Base-by-base conservation (phyloP, 768 basidiomycete species). In the Tricholoma sp. region DNA sequence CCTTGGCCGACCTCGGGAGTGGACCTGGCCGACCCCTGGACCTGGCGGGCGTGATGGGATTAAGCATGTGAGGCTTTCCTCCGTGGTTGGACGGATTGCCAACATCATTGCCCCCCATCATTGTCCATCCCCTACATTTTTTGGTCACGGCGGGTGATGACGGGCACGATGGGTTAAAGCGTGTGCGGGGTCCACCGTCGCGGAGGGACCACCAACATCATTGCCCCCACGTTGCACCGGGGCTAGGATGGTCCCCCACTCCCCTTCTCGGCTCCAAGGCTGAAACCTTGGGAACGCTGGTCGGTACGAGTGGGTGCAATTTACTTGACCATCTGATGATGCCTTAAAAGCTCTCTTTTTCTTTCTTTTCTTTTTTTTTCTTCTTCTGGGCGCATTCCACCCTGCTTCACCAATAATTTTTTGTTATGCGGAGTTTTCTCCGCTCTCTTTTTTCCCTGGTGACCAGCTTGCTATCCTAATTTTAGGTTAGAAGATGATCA, bases 381-480 rank as follows among this genome's bases (percentile, higher is more conserved):
- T 17, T 49, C n/a, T n/a, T n/a, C n/a, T 49, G 47, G 31, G 47
- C 44, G 44, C 47, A 49, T 49, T 49, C 47, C 47, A 32, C 47
- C 29, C 29, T 11, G 45, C 47, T 29, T n/a, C n/a, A 31, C 4
- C 31, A 15, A 49, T 11, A 17, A 28, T 28, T 49, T 32, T 49
- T 49, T 49, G 7, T 8, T 49, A n/a, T 32, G n/a, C 29, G 47
- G 47, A 49, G 47, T 49, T 49, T n/a, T 31, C 47, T 49, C 47
- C 47, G 4, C 31, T 48, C 37, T 39, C 47, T 48, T 29, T 48
- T 48, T 48, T 48, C 47, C 47, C 47, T 49, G 47, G 17, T 49
- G 47, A 49, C 12, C 31, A 49, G 29, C 47, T 32, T 49, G 47
- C 47, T 49, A 49, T 31, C 47, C 47, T 49, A 17, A 32, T 10